Base-by-base conservation (phyloP, 2,329 filamentous ascomycete species). In the Aaosphaeria arxii region DNA sequence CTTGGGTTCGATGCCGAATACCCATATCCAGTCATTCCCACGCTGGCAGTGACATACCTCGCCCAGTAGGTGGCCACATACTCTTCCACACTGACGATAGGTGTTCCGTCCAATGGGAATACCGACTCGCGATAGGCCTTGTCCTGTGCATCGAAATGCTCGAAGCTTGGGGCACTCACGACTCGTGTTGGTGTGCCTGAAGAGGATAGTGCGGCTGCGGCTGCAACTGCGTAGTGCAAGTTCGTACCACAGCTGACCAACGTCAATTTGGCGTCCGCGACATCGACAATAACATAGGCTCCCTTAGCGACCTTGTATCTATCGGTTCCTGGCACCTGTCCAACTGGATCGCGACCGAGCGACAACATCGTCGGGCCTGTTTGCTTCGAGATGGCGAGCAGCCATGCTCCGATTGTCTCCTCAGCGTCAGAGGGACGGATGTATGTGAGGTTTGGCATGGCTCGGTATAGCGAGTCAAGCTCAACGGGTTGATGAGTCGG, bases 401-500 rank as follows among this genome's bases (percentile, higher is more conserved):
- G 71, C 64, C 74, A 83, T 3, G 80, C 82, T 2, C 81, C 81
- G 0, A 75, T 75, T 0, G 72, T 74, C 58, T 86, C 82, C 55
- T 85, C 80, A 40, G 71, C 74, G 51, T 85, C 82, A 39, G 74
- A 74, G 0, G 82, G 82, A 0, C 82, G 78, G 41, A 85, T 80
- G 60, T 84, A 84, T 1, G 78, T 66, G 1, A 85, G 54, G 51
- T 84, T 83, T 0, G 82, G 82, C 82, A 85, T 85, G 6, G 81
- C 77, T 2, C 83, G 77, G 62, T 81, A 85, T 2, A 85, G 67
- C 0, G 75, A 63, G 5, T 77, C 75, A 0, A 85, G 71, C 31
- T 76, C 81, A 24, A 85, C 76, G 1, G 82, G 82, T 59, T 85
- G 82, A 52, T 85, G 82, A 0, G 82, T 85, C 0, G 82, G 82